phyloP scores from a whole-genome alignment of 2,329 filamentous ascomycete species.

The Colletotrichum sp. region DNA sequence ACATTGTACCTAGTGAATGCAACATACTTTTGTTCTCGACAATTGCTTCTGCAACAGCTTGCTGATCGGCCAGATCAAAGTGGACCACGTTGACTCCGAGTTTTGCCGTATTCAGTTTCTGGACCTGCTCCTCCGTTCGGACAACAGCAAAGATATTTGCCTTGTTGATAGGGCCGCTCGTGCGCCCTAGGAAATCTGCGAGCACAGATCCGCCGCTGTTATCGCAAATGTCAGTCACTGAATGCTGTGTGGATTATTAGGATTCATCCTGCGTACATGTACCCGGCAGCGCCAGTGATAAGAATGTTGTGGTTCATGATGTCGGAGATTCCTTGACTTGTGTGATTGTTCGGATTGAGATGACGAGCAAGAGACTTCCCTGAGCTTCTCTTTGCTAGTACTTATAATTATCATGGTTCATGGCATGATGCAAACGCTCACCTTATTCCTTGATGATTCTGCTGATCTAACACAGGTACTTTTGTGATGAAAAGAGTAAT shows the following conservation, averaged over 20 bases:
- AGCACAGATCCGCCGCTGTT: slow-evolving; percentile 38
- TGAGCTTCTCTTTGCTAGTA: neutral
- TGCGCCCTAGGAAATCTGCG: slow-evolving; percentile 31
- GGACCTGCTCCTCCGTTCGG: slow-evolving; percentile 36
- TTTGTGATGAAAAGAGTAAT: neutral
- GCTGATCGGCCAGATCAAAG: slow-evolving; percentile 35
- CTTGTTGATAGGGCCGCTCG: slow-evolving; percentile 24
- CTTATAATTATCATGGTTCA: neutral
- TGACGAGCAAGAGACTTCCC: neutral
- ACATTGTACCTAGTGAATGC: neutral
- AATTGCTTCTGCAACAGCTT: slow-evolving; percentile 24
- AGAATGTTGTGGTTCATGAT: slow-evolving; percentile 32
- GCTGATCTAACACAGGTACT: neutral
- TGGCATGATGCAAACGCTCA: neutral
- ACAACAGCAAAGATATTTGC: slow-evolving; percentile 35
- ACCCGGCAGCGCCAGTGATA: slow-evolving; percentile 40
- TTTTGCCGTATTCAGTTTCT: slow-evolving; percentile 29
- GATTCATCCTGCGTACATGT: slow-evolving; percentile 28
- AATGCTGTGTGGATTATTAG: neutral
- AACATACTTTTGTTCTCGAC: slow-evolving; percentile 29
- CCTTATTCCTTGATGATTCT: neutral
- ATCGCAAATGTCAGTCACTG: neutral
- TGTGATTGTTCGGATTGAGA: neutral
- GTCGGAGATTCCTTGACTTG: neutral
- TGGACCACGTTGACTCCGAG: slow-evolving; percentile 33